These are phyloP conservation scores for Alternaria longipes DNA, from an alignment of 2,329 filamentous ascomycete species.

Conservation along the genomic window DNA sequence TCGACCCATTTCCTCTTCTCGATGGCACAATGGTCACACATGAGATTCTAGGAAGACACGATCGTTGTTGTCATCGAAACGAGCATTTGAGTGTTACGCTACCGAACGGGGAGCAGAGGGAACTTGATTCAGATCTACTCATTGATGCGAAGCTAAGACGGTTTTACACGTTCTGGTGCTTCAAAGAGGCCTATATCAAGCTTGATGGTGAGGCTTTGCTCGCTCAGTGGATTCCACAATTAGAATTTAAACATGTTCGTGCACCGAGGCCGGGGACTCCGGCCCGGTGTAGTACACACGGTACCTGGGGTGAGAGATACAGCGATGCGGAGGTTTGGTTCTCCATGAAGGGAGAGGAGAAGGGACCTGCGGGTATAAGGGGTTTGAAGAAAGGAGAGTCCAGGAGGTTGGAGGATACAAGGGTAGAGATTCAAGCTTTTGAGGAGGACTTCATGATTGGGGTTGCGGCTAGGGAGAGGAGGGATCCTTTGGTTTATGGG, in stretches of 20 bases:
- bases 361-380: conserved; percentile 13
- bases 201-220: conserved; percentile 81
- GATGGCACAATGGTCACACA: conserved; percentile 55
- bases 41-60: conserved; percentile 54
- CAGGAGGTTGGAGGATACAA: conserved; percentile 58
- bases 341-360: conserved; percentile 47
- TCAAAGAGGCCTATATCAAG: conserved; percentile 84
- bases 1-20: conserved; percentile 55
- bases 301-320: conserved; percentile 58
- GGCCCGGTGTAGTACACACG: conserved; percentile 55
- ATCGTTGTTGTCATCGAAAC: conserved; percentile 53
- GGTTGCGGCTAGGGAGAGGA: conserved; percentile 57
- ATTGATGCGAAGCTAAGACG: conserved; percentile 70
- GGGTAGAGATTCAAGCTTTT: conserved; percentile 67
- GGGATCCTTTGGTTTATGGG: conserved; percentile 5
- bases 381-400: conserved; percentile 16
- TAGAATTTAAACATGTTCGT: conserved; percentile 73
- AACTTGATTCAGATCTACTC: conserved; percentile 56
- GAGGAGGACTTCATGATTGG: conserved; percentile 68
- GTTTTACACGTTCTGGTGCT: conserved; percentile 82
- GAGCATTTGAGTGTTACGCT: conserved; percentile 52
- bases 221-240: conserved; percentile 73
- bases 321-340: conserved; percentile 62
- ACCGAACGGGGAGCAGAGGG: conserved; percentile 45
- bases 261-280: conserved; percentile 56